These are phyloP conservation scores for Solanum virginianum DNA, from an alignment of 257 asterid species.

Conservation along the genomic window DNA sequence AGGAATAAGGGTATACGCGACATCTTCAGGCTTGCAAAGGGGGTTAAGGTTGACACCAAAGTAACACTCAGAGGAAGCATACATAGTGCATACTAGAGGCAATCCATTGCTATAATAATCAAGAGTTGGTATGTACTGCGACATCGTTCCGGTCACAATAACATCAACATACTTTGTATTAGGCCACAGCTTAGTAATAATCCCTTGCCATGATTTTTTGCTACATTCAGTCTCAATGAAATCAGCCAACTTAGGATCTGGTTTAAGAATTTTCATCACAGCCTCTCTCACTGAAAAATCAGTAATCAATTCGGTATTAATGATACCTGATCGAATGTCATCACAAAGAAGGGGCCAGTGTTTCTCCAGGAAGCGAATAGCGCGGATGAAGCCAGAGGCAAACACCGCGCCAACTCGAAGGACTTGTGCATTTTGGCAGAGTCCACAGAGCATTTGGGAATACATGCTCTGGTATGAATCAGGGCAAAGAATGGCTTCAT, in stretches of 20 bases:
- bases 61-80: conserved; percentile 1
- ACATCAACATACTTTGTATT: background rate
- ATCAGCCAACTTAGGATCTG: conserved; percentile 12
- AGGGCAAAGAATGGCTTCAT: conserved; percentile 21
- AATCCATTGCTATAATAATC: conserved; percentile 32
- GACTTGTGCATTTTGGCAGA: conserved; percentile 16
- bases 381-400: conserved; percentile 33
- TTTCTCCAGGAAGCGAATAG: conserved; percentile 25
- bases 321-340: conserved; percentile 22
- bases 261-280: conserved; percentile 6
- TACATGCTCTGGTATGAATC: conserved; percentile 39
- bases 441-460: conserved; percentile 38
- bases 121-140: conserved; percentile 3
- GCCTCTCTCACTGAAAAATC: conserved; percentile 18
- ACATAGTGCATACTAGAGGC: conserved; percentile 34
- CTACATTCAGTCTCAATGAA: conserved; percentile 20
- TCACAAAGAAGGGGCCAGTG: conserved; percentile 19
- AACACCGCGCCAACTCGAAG: conserved; percentile 30
- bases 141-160: background rate
- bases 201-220: conserved; percentile 26
- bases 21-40: conserved; percentile 25
- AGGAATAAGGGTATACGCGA: conserved; percentile 33
- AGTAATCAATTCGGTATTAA: conserved; percentile 6
- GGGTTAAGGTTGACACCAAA: conserved; percentile 36
- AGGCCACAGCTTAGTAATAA: conserved; percentile 9